Conservation (phyloP, 2,329 filamentous ascomycete species). For the Neonectria punicea region DNA sequence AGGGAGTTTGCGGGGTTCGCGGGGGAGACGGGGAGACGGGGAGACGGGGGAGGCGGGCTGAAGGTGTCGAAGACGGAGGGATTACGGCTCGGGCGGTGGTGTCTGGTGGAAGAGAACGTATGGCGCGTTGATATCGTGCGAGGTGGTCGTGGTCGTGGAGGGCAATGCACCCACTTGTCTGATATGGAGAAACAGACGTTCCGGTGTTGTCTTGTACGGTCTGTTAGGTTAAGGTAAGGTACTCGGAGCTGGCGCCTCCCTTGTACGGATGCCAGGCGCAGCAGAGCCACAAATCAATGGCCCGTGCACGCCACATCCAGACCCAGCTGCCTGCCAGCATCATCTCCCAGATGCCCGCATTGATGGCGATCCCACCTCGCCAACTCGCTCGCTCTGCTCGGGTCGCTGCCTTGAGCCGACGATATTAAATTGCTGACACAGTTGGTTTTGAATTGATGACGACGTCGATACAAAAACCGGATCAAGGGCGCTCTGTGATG, state of each 20-base stretch:
- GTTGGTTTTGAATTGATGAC: slow-evolving; percentile 34
- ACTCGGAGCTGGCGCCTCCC: slow-evolving; percentile 24
- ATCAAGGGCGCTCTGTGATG: slow-evolving; percentile 1
- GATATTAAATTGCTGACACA: slow-evolving; percentile 27
- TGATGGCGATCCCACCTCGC: not conserved
- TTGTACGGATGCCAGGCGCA: slow-evolving; percentile 19
- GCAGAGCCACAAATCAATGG: slow-evolving; percentile 35
- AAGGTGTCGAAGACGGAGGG: not conserved
- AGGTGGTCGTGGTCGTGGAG: slow-evolving; percentile 38
- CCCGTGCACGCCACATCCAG: slow-evolving; percentile 19
- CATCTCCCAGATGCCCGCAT: slow-evolving; percentile 13
- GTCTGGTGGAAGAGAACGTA: slow-evolving; percentile 21
- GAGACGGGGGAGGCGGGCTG: not conserved
- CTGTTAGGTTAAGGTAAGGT: slow-evolving; percentile 4
- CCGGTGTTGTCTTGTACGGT: slow-evolving; percentile 26
- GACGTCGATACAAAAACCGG: not conserved
- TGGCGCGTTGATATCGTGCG: slow-evolving; percentile 36
- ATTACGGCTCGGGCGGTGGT: slow-evolving; percentile 10
- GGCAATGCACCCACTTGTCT: slow-evolving; percentile 38
- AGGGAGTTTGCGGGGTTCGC: slow-evolving; percentile 17
- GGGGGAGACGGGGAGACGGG: not conserved
- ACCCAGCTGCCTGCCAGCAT: slow-evolving; percentile 3
- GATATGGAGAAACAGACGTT: slow-evolving; percentile 42
- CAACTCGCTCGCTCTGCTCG: not conserved
- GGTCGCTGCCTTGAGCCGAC: slow-evolving; percentile 18